Evolutionary conservation across 208 protist species (phyloP).

Genomic region (Acanthamoeba divionensis): DNA sequence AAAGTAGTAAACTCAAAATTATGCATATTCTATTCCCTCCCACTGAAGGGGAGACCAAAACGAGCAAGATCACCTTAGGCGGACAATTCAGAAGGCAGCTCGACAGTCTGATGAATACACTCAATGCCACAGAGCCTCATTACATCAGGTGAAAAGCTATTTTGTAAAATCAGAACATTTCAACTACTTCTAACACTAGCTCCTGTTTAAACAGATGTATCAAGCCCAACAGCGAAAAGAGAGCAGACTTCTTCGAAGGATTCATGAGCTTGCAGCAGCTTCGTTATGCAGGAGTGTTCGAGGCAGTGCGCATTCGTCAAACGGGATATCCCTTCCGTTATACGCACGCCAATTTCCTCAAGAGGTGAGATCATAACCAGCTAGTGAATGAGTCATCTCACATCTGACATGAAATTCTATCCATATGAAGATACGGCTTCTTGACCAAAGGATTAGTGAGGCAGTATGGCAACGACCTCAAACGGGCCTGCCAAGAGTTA

Average conservation of each 20-base stretch:
- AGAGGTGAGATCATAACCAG: not conserved
- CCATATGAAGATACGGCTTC: not conserved
- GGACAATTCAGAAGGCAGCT: slow-evolving; percentile 47
- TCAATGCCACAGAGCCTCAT: slow-evolving; percentile 51
- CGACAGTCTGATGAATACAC: slow-evolving; percentile 12
- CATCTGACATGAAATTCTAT: not conserved
- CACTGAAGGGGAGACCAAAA: not conserved
- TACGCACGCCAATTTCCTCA: not conserved
- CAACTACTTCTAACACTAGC: not conserved
- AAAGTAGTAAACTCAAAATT: too few species aligned
- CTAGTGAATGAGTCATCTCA: not conserved
- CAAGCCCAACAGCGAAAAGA: slow-evolving; percentile 37
- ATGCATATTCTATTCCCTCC: not conserved
- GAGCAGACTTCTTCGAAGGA: not conserved
- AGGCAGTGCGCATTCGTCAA: slow-evolving; percentile 46
- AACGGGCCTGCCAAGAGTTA: not conserved
- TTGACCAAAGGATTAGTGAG: not conserved
- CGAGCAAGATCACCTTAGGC: slow-evolving; percentile 21
- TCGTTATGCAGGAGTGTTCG: slow-evolving; percentile 39
- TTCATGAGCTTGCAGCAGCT: not conserved
- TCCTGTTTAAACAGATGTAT: not conserved
- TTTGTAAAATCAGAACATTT: not conserved
- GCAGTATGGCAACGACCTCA: not conserved
- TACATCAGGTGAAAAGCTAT: not conserved
- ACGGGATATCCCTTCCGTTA: slow-evolving; percentile 56